Percentiles rank a stretch among this genome's conserved stretches.
Evolutionary conservation across 2,329 filamentous ascomycete species (phyloP).

Genomic region (Rhynchosporium agropyri): DNA sequence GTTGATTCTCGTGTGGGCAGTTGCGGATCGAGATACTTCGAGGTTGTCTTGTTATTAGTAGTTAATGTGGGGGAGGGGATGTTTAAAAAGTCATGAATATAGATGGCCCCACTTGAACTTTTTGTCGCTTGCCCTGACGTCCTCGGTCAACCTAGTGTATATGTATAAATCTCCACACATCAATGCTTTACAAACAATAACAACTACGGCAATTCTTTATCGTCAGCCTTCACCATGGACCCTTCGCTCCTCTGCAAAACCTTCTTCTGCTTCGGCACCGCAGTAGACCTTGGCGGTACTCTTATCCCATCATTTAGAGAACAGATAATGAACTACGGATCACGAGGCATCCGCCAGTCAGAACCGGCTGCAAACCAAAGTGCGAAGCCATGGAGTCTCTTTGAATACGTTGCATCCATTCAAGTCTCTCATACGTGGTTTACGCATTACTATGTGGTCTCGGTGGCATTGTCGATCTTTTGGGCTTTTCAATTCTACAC

Average conservation of each 20-base stretch:
- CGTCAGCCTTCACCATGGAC: constrained; percentile 32
- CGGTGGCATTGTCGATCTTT: constrained; percentile 68
- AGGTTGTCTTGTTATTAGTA: background rate
- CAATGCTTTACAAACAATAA: background rate
- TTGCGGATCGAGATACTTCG: background rate
- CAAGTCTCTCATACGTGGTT: constrained; percentile 87
- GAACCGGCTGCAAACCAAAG: background rate
- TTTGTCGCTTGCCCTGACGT: background rate
- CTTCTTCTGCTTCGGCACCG: constrained; percentile 39
- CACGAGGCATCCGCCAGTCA: constrained; percentile 31
- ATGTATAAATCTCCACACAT: background rate
- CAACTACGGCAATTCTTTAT: background rate
- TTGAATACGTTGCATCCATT: constrained; percentile 34
- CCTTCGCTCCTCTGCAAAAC: constrained; percentile 34
- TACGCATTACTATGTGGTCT: constrained; percentile 80
- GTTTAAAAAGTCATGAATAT: background rate
- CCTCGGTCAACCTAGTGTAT: no score
- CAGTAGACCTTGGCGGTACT: constrained; percentile 35
- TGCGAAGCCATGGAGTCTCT: constrained; percentile 14
- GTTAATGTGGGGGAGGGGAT: constrained; percentile 17
- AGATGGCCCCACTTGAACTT: background rate
- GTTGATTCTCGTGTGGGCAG: background rate
- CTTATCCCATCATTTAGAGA: constrained; percentile 38
- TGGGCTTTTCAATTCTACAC: constrained; percentile 69
- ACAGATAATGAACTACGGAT: constrained; percentile 41